Evolutionary conservation across 2,329 filamentous ascomycete species (phyloP).

Genomic region (Alternaria viburni): DNA sequence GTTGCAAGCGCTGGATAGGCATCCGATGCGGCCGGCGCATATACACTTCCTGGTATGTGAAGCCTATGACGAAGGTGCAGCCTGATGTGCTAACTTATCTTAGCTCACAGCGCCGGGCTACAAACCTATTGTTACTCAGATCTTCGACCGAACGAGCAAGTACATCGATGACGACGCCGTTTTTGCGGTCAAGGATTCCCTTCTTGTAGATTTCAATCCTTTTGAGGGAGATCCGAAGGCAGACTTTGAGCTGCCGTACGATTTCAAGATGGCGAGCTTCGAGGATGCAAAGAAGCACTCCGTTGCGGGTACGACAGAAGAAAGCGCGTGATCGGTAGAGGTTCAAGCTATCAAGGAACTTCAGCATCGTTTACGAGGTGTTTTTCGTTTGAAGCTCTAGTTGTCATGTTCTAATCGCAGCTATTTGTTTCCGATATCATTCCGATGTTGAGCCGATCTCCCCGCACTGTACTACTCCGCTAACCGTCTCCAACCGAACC

Average conservation of each 20-base stretch:
- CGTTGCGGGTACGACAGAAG: constrained; percentile 33
- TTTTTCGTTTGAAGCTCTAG: neutral
- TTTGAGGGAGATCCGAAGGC: constrained; percentile 60
- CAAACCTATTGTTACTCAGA: constrained; percentile 76
- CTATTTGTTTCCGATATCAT: constrained; percentile 1
- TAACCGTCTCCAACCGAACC: constrained; percentile 28
- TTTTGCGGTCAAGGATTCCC: constrained; percentile 65
- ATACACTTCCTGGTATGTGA: constrained; percentile 65
- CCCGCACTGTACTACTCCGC: constrained; percentile 9
- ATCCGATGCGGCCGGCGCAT: constrained; percentile 67
- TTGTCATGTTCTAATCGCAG: neutral
- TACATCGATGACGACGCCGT: constrained; percentile 67
- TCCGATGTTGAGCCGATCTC: constrained; percentile 15
- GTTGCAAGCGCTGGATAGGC: constrained; percentile 64
- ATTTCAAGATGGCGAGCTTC: constrained; percentile 54
- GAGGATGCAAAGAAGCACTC: constrained; percentile 42
- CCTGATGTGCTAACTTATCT: constrained; percentile 3
- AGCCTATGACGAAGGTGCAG: neutral
- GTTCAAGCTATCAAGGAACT: neutral
- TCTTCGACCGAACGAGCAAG: constrained; percentile 72
- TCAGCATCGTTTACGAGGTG: neutral
- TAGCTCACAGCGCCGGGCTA: constrained; percentile 64
- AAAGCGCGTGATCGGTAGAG: constrained; percentile 19
- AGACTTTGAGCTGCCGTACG: constrained; percentile 60
- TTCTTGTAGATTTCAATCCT: constrained; percentile 64